Conservation (phyloP, 305 asterid species). For the Lippia alba region DNA sequence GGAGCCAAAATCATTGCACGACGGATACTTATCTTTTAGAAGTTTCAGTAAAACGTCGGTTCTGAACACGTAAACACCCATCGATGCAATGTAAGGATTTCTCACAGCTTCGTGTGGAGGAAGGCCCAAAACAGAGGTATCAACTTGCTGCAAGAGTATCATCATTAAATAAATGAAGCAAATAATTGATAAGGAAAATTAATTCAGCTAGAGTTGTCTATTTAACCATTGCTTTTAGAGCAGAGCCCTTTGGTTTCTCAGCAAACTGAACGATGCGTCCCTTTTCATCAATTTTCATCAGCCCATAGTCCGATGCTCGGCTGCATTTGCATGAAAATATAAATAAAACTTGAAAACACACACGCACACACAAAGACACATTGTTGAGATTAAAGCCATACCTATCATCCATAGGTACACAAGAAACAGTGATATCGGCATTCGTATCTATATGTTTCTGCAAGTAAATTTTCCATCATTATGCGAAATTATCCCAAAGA, state of each 20-base stretch:
- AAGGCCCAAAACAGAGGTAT: slow-evolving; percentile 86
- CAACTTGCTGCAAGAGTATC: slow-evolving; percentile 68
- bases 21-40: slow-evolving; percentile 66
- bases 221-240: slow-evolving; percentile 73
- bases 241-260: slow-evolving; percentile 90
- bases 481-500: slow-evolving; percentile 5
- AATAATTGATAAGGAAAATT: not conserved
- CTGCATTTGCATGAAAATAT: slow-evolving; percentile 45
- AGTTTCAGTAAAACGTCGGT: slow-evolving; percentile 79
- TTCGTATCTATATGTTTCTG: slow-evolving; percentile 90
- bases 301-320: slow-evolving; percentile 91
- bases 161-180: not conserved
- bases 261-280: slow-evolving; percentile 83
- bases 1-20: slow-evolving; percentile 92
- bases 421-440: slow-evolving; percentile 94
- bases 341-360: no score
- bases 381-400: slow-evolving; percentile 32
- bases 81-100: slow-evolving; percentile 89
- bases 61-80: slow-evolving; percentile 92
- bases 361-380: no score
- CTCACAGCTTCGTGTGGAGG: slow-evolving; percentile 58
- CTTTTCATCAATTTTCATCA: slow-evolving; percentile 79
- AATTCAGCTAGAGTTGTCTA: not conserved
- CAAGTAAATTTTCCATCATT: slow-evolving; percentile 34
- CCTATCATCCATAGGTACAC: slow-evolving; percentile 96